A percentile compares a stretch with the other conserved stretches of the same genome.
Conservation (phyloP, 352 stramenopile species). For the Thalassiosira hispida region DNA sequence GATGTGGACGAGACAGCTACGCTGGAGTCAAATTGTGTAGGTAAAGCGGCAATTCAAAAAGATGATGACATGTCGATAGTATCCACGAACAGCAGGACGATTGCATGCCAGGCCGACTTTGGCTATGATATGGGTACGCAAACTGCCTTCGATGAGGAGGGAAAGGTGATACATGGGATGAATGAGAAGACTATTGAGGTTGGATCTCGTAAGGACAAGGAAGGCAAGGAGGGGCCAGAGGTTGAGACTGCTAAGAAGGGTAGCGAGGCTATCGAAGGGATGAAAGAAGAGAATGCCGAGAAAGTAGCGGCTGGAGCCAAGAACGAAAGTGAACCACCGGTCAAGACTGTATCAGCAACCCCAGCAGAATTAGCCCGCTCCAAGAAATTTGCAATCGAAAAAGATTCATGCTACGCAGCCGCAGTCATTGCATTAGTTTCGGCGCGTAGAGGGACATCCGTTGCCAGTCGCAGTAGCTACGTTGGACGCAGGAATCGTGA, state of each 20-base stretch:
- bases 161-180: too few species aligned
- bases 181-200: not conserved
- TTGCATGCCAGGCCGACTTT: constrained; percentile 24
- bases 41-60: too few species aligned
- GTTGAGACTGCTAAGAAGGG: not conserved
- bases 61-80: constrained; percentile 1
- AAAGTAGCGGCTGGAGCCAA: too few species aligned
- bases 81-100: constrained; percentile 11
- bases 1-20: too few species aligned
- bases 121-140: constrained; percentile 3
- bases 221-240: not conserved
- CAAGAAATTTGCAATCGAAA: constrained; percentile 7
- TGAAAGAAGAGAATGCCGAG: not conserved
- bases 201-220: not conserved
- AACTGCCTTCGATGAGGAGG: not conserved
- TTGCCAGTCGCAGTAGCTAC: not conserved
- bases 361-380: not conserved
- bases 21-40: too few species aligned
- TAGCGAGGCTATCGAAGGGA: not conserved
- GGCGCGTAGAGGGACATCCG: not conserved
- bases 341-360: too few species aligned
- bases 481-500: not conserved
- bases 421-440: constrained; percentile 28
- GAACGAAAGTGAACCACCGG: too few species aligned
- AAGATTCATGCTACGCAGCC: constrained; percentile 30